phyloP scores from a whole-genome alignment of 2,329 filamentous ascomycete species.

The Davidsoniella australis region DNA sequence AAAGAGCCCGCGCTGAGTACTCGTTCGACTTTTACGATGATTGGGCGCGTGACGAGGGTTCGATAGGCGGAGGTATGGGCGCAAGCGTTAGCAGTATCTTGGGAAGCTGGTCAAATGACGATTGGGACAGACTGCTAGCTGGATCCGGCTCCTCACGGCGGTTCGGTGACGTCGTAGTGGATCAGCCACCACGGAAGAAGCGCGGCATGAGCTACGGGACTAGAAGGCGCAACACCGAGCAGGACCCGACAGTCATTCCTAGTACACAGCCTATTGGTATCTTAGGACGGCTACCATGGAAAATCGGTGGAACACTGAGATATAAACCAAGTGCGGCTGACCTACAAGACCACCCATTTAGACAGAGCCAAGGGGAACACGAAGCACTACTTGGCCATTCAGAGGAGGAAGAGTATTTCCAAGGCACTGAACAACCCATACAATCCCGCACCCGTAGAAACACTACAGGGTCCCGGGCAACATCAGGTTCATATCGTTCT shows the following conservation, averaged over 20 bases:
- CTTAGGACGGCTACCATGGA: constrained; percentile 67
- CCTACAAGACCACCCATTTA: constrained; percentile 67
- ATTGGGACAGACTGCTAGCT: constrained; percentile 68
- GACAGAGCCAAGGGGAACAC: constrained; percentile 33
- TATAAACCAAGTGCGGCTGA: constrained; percentile 88
- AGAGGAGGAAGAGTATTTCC: constrained; percentile 24
- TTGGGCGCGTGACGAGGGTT: constrained; percentile 53
- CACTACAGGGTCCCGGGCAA: constrained; percentile 64
- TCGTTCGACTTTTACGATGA: constrained; percentile 97
- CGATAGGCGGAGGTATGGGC: constrained; percentile 16
- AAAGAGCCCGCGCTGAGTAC: constrained; percentile 51
- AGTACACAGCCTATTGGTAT: constrained; percentile 77
- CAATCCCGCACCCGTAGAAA: constrained; percentile 45
- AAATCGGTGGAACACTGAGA: constrained; percentile 61
- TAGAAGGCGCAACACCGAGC: constrained; percentile 34
- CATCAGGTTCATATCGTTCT: constrained; percentile 72
- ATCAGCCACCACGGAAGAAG: constrained; percentile 53
- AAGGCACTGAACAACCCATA: constrained; percentile 24
- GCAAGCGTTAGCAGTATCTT: constrained; percentile 36
- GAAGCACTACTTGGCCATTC: constrained; percentile 45
- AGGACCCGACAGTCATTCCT: constrained; percentile 83
- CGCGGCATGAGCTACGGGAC: constrained; percentile 83
- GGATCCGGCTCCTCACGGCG: constrained; percentile 33
- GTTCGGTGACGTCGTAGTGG: constrained; percentile 22
- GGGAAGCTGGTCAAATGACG: constrained; percentile 61